Base-by-base conservation (phyloP, 345 rosid genomes). In the Eucalyptus pauciflora region DNA sequence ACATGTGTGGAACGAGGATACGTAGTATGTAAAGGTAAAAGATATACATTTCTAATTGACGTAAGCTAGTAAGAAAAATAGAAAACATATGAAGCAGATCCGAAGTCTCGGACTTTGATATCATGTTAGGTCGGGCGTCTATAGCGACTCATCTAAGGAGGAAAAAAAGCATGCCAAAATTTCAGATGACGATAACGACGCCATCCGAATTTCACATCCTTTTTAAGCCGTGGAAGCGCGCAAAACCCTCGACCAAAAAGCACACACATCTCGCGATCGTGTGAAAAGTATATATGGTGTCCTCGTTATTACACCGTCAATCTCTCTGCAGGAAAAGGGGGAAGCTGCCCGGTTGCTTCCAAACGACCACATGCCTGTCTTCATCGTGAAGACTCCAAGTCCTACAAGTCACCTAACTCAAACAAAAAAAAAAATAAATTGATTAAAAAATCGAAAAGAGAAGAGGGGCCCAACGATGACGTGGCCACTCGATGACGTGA, bases 1-100 rank as follows among this genome's bases (percentile, higher is more conserved):
- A 69, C 25, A 17, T 9, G 4, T 8, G 7, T 31, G 1, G 4
- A 31, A 31, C 2, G 1, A 0, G 6, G 3, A 67, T n/a, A 33
- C 37, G 5, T n/a, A n/a, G 0, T 0, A 15, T 16, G 1, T 69
- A 33, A 69, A 17, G 0, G 18, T 17, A 17, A 69, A 69, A 16
- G 6, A 33, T 1, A 69, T 13, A 10, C 25, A 9, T 20, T 69
- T 3, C 13, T 3, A 4, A 33, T 17, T 9, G 41, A 33, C 25
- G 6, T 33, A 8, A 69, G 43, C 43, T 17, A 8, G 37, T 69
- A 69, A 69, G 2, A 33, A 69, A 10, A 17, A 17, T 8, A 10
- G 24, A 17, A 69, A 33, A 16, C 37, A 69, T 0, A 17, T 9
- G 7, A 69, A 33, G 37, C 7, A 0, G 22, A 33, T 69, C 11